A percentile compares a stretch with the other conserved stretches of the same genome.
phyloP scores from a whole-genome alignment of 1,284 basidiomycete genomes.

The Cryptococcus sp. region DNA sequence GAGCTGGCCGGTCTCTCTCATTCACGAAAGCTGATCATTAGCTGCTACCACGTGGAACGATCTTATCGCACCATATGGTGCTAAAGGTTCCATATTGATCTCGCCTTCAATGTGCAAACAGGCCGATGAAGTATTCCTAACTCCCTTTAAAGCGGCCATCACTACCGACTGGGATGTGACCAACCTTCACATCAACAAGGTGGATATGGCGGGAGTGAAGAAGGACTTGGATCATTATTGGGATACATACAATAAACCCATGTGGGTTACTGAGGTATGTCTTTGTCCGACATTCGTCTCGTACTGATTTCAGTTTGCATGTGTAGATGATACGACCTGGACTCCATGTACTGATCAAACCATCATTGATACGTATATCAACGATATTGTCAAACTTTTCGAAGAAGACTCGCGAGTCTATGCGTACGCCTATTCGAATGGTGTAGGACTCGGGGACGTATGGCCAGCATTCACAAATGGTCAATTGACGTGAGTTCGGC shows the following conservation, averaged over 20 bases:
- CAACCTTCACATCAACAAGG: slow-evolving; percentile 48
- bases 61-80: slow-evolving; percentile 34
- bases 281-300: not conserved
- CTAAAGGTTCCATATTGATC: slow-evolving; percentile 34
- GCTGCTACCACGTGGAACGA: slow-evolving; percentile 39
- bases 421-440: slow-evolving; percentile 41
- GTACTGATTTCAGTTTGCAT: slow-evolving; percentile 27
- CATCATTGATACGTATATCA: slow-evolving; percentile 43
- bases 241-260: slow-evolving; percentile 43
- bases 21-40: not conserved
- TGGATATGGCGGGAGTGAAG: slow-evolving; percentile 38
- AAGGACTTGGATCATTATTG: slow-evolving; percentile 43
- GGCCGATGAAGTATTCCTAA: slow-evolving; percentile 38
- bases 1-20: slow-evolving; percentile 1
- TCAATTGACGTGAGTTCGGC: slow-evolving; percentile 24
- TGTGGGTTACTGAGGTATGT: slow-evolving; percentile 46
- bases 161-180: slow-evolving; percentile 36
- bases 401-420: slow-evolving; percentile 37
- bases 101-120: slow-evolving; percentile 47
- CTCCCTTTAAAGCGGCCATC: slow-evolving; percentile 30
- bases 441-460: slow-evolving; percentile 25
- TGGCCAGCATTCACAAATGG: slow-evolving; percentile 39
- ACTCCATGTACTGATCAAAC: slow-evolving; percentile 40
- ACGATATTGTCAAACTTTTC: slow-evolving; percentile 43
- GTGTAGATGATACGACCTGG: slow-evolving; percentile 44